Base-by-base conservation (phyloP, 352 stramenopile genomes). In the Blastocystis sp. region DNA sequence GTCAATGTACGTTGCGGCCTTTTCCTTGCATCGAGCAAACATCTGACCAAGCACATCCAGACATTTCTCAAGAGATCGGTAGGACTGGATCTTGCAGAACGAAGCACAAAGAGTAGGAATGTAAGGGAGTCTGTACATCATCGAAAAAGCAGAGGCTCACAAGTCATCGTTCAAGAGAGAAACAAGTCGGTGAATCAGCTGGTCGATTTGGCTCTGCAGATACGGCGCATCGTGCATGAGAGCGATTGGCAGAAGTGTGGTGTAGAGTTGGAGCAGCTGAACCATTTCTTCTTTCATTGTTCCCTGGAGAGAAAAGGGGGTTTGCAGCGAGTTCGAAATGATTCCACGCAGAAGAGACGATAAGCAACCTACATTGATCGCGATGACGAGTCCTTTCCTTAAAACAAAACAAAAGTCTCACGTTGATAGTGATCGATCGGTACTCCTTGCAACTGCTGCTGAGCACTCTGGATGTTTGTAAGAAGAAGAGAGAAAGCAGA, bases 31-130 rank as follows among this genome's bases (percentile, higher is more conserved):
- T 39, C 29, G 41, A 34, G 73, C 50, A 43, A 66, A 84, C 9
- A 84, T 47, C 53, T 84, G 73, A 4, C 15, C 18, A 18, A 84
- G 54, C 3, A 84, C 6, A 45, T 84, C 73, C 20, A 84, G 39
- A 34, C 73, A 56, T 23, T 34, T 61, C 37, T 50, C 53, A 5
- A 84, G 50, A 15, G 53, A 50, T 8, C 11, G n/a, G 56, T 68
- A 68, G 23, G 50, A 47, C 23, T 43, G 62, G 26, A 73, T 26
- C 20, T 29, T 6, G n/a, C n/a, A 34, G 62, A 73, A 43, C 20
- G 29, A 43, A 15, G 62, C 15, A 37, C 11, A 29, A 37, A 73
- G n/a, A 7, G n/a, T 34, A 6, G n/a, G 20, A 11, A 39, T 45
- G 62, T 43, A 73, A 7, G 62, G 29, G 9, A 73, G 62, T 23